A percentile compares a stretch with the other conserved stretches of the same genome.
Conservation (phyloP, 257 asterid species). For the Asclepias syriaca region DNA sequence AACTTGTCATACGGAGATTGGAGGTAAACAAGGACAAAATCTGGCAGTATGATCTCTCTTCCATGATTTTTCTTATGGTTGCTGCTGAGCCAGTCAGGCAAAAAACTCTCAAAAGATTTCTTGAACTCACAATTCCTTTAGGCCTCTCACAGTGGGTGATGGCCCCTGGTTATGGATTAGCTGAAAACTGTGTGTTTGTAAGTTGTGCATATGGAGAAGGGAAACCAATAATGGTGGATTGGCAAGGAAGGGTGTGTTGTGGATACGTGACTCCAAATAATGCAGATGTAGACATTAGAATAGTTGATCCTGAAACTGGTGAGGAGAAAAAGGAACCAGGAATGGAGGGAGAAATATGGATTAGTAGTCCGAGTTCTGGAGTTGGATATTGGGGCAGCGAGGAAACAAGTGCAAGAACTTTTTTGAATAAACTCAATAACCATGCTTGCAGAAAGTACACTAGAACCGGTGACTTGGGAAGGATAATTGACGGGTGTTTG, state of each 20-base stretch:
- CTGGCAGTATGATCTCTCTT: slow-evolving; percentile 51
- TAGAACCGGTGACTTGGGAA: slow-evolving; percentile 71
- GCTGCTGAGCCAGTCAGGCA: slow-evolving; percentile 89
- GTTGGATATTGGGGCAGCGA: slow-evolving; percentile 70
- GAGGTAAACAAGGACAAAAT: slow-evolving; percentile 46
- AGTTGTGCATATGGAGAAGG: slow-evolving; percentile 76
- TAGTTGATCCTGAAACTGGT: slow-evolving; percentile 56
- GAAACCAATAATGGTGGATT: slow-evolving; percentile 58
- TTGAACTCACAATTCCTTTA: slow-evolving; percentile 50
- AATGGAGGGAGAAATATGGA: slow-evolving; percentile 83
- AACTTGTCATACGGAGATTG: slow-evolving; percentile 55
- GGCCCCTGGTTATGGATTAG: slow-evolving; percentile 93
- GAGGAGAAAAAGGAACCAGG: slow-evolving; percentile 42
- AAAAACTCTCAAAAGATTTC: slow-evolving; percentile 52
- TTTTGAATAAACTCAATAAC: slow-evolving; percentile 32
- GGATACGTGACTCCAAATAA: slow-evolving; percentile 44
- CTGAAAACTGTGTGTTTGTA: slow-evolving; percentile 81
- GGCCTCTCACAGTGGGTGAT: slow-evolving; percentile 70
- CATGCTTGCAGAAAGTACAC: slow-evolving; percentile 44
- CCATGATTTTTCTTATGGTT: slow-evolving; percentile 65
- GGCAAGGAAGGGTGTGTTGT: slow-evolving; percentile 85
- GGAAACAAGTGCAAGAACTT: slow-evolving; percentile 48
- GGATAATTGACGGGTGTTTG: slow-evolving; percentile 50
- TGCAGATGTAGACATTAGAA: slow-evolving; percentile 50
- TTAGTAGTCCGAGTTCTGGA: slow-evolving; percentile 77